A percentile compares a stretch with the other conserved stretches of the same genome.
Evolutionary conservation across 768 basidiomycete species (phyloP).

Genomic region (Suillus americanus): DNA sequence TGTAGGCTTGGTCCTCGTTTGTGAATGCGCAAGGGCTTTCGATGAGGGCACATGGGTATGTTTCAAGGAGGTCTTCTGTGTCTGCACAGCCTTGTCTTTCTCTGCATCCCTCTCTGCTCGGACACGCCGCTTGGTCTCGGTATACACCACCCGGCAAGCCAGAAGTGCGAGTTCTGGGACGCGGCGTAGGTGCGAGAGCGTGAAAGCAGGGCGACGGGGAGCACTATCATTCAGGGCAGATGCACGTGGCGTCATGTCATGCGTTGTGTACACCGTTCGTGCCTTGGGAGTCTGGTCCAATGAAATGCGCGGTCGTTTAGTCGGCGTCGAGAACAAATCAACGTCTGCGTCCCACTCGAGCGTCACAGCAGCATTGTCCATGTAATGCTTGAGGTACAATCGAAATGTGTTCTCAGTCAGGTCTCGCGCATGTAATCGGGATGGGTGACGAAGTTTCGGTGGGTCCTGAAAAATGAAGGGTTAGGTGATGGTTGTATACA

Average conservation of each 20-base stretch:
- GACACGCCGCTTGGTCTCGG: conserved; percentile 55
- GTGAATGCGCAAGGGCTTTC: neutral
- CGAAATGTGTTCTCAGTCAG: conserved; percentile 72
- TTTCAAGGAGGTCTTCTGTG: neutral
- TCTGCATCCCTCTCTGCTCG: conserved; percentile 47
- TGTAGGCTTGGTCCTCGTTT: neutral
- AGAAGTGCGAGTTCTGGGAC: conserved; percentile 70
- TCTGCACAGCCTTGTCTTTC: conserved; percentile 25
- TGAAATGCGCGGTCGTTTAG: conserved; percentile 25
- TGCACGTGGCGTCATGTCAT: conserved; percentile 5
- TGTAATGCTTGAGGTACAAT: conserved; percentile 76
- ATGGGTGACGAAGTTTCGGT: conserved; percentile 68
- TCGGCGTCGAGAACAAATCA: conserved; percentile 25
- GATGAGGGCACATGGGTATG: neutral
- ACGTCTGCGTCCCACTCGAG: conserved; percentile 8
- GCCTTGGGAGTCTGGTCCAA: conserved; percentile 29
- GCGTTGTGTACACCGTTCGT: neutral
- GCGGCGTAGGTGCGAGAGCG: conserved; percentile 72
- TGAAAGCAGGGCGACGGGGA: conserved; percentile 39
- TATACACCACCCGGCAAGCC: conserved; percentile 62
- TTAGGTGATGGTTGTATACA: neutral
- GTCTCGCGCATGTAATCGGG: conserved; percentile 62
- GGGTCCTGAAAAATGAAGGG: conserved; percentile 7
- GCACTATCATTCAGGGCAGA: neutral
- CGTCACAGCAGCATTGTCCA: conserved; percentile 52